Base-by-base conservation (phyloP, 202 grass and related monocot genomes). In the Sporobolus alterniflorus region DNA sequence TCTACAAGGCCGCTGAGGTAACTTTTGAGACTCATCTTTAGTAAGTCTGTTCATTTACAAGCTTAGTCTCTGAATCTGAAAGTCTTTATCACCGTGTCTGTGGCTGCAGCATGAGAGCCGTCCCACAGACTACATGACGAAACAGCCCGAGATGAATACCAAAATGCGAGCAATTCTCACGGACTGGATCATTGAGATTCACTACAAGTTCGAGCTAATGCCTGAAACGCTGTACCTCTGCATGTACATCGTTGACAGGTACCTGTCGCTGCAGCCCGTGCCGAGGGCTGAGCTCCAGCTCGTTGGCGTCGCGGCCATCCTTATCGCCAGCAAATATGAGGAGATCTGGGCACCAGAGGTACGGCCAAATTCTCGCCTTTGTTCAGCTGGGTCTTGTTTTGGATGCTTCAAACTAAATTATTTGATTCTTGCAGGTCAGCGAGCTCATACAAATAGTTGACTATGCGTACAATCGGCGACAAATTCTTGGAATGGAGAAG, bases 291-390 rank as follows among this genome's bases (percentile, higher is more conserved):
- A 95, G 77, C 74, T 98, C 44, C 96, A 95, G 82, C 96, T 98
- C 13, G 85, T 96, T 0, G 93, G 89, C 56, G 66, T 92, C 2
- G 88, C 86, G 0, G 84, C 96, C 3, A 87, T 98, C 85, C 69
- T 98, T 4, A 98, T 98, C 31, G 82, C 93, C 3, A 83, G 83
- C 87, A 98, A 98, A 15, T 98, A 98, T 3, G 92, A 98, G 69
- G 96, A 98, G 56, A 87, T 96, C 3, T 95, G 96, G 93, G 89
- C 93, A 32, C 96, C 91, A 0, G 87, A 87, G 89, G 90, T 95
- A 86, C 25, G 52, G 34, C 34, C 15, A 55, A 71, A 67, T 4
- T 9, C n/a, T 4, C 18, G 11, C 16, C 11, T 56, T 59, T 60
- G 12, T 60, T 17, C 29, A 40, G 18, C 22, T 57, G n/a, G 16